These are phyloP conservation scores for Penicillium diatomitis DNA, from an alignment of 495 filamentous ascomycete genomes.

Conservation along the genomic window DNA sequence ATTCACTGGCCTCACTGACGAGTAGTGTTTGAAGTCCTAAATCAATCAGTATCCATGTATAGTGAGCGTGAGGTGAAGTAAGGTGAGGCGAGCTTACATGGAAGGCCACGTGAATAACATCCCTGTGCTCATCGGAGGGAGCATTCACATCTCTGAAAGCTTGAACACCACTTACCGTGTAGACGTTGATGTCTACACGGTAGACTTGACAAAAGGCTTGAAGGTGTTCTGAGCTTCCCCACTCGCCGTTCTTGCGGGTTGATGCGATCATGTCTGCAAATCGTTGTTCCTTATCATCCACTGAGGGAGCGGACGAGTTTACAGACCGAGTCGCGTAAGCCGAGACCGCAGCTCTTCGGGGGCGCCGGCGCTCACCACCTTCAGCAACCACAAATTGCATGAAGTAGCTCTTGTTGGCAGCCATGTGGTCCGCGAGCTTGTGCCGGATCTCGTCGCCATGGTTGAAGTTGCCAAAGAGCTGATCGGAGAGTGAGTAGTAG, in stretches of 20 bases:
- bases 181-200: slow-evolving; percentile 56
- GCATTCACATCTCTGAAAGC: slow-evolving; percentile 40
- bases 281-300: slow-evolving; percentile 49
- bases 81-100: slow-evolving; percentile 44
- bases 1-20: slow-evolving; percentile 55
- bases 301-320: slow-evolving; percentile 33
- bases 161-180: slow-evolving; percentile 39
- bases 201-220: slow-evolving; percentile 57
- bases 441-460: slow-evolving; percentile 51
- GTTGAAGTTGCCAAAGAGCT: slow-evolving; percentile 57
- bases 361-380: slow-evolving; percentile 53
- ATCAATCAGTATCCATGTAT: neutral
- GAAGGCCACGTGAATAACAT: slow-evolving; percentile 57
- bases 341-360: slow-evolving; percentile 46
- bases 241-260: slow-evolving; percentile 55
- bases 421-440: slow-evolving; percentile 54
- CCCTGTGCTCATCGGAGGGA: slow-evolving; percentile 28
- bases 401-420: slow-evolving; percentile 49
- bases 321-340: slow-evolving; percentile 32
- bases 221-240: slow-evolving; percentile 66
- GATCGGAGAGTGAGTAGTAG: slow-evolving; percentile 69
- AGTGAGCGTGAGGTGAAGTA: neutral
- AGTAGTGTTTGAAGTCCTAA: slow-evolving; percentile 61
- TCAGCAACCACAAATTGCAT: slow-evolving; percentile 56
- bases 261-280: slow-evolving; percentile 53